Evolutionary conservation across 192 early-diverging fungal genomes (phyloP), one percentile per base, ranked within the genome.

Genomic region (Entomortierella parvispora): DNA sequence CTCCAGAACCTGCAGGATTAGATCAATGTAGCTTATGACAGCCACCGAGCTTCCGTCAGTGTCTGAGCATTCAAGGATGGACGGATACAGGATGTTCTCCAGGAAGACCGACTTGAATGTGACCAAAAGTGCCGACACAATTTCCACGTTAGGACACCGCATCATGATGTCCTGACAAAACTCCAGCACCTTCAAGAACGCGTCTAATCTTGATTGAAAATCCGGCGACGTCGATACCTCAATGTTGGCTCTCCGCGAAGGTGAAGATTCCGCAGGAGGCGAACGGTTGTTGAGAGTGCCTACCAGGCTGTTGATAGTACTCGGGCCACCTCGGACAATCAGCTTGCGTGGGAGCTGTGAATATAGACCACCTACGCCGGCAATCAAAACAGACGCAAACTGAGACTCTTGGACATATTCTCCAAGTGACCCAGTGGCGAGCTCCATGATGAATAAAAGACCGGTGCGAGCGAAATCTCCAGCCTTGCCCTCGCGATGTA

Each of bases 41-140:
- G 96, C 91, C 0, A 95, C 93, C 18, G 94, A 90, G 58, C 92
- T 93, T 6, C 94, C 95, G 75, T 99, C 95, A 23, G 90, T 93
- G 79, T 99, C 97, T 0, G 94, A 95, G 75, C 93, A 92, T 54
- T 93, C 93, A 42, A 91, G 75, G 52, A 97, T 84, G 40, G 92
- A 92, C 22, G 96, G 92, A 58, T 94, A 92, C 44, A 99, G 82
- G 58, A 96, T 95, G 44, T 92, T 90, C 56, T 92, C 92, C 45
- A 99, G 80, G 79, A 97, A 95, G 32, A 91, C 89, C 28, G 84
- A 75, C 55, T 91, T 86, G 76, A 99, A 82, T 42, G 89, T 90
- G 22, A 69, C 69, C 56, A 94, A 69, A 18, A 99, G 77, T 2
- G 72, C 77, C 8, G 75, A 58, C 2, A 81, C 83, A 29, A 93